phyloP scores from a whole-genome alignment of 805 yeast genomes.

The Diddensiella transvaalensis region DNA sequence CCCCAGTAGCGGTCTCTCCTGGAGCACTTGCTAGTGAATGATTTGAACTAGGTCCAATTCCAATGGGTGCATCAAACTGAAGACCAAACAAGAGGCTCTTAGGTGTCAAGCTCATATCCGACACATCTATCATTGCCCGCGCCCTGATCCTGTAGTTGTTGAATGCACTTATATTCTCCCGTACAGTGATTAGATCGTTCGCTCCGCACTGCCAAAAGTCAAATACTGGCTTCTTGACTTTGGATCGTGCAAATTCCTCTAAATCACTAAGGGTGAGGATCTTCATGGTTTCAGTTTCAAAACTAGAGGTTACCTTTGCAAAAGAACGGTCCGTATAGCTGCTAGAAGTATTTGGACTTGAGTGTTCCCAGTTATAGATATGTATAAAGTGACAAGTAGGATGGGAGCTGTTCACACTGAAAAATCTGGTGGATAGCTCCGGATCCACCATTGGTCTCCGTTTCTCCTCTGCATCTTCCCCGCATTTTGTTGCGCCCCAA shows the following conservation, averaged over 20 bases:
- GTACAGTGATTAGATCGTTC: constrained; percentile 28
- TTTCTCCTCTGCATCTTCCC: not conserved
- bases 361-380: not conserved
- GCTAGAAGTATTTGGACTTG: too few species aligned
- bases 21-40: constrained; percentile 29
- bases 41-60: constrained; percentile 35
- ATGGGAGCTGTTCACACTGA: not conserved
- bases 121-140: constrained; percentile 29
- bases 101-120: constrained; percentile 25
- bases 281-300: constrained; percentile 1
- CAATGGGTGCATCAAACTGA: constrained; percentile 29
- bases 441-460: not conserved
- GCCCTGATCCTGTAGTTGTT: constrained; percentile 28
- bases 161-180: constrained; percentile 28
- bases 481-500: not conserved
- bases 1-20: constrained; percentile 34
- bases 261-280: constrained; percentile 17
- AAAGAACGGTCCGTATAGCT: too few species aligned
- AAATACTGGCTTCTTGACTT: constrained; percentile 16
- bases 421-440: not conserved
- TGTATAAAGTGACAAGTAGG: not conserved
- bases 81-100: constrained; percentile 27
- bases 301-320: not conserved
- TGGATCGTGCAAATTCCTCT: constrained; percentile 17
- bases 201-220: constrained; percentile 33